Evolutionary conservation across 306 rosid genomes (phyloP).

Genomic region (Quercus mongolica): DNA sequence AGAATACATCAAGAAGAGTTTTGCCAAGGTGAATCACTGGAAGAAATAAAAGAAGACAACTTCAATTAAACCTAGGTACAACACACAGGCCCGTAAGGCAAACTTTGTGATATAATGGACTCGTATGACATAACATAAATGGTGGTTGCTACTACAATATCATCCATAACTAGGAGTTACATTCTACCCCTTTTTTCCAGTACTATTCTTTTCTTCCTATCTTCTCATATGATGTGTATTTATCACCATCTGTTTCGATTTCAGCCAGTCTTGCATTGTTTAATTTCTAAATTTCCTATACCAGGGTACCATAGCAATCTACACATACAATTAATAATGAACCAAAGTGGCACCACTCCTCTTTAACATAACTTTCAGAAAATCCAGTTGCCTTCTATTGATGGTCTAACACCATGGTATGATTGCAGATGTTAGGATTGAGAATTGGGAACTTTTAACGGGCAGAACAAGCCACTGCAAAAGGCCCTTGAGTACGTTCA

Average conservation of each 20-base stretch:
- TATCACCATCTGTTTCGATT: not conserved
- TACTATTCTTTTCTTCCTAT: not conserved
- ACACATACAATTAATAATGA: not conserved
- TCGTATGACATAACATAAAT: not conserved
- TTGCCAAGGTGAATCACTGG: not conserved
- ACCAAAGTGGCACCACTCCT: not conserved
- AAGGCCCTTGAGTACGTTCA: not conserved
- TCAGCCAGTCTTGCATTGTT: not conserved
- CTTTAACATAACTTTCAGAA: constrained; percentile 2
- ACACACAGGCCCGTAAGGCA: not conserved
- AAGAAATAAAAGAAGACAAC: not conserved
- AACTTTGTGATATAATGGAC: not conserved
- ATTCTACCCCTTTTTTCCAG: not conserved
- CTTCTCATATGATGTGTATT: not conserved
- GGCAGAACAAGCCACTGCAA: not conserved
- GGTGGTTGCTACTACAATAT: not conserved
- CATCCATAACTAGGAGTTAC: not conserved
- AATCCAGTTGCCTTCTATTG: not conserved
- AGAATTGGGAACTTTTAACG: not conserved
- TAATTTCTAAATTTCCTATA: not conserved
- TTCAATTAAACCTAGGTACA: not conserved
- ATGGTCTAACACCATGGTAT: not conserved
- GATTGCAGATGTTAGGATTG: not conserved
- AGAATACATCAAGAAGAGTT: not conserved
- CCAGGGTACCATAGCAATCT: not conserved